These are phyloP conservation scores for Diaporthe humulicola DNA, from an alignment of 2,329 filamentous ascomycete genomes.

Conservation along the genomic window DNA sequence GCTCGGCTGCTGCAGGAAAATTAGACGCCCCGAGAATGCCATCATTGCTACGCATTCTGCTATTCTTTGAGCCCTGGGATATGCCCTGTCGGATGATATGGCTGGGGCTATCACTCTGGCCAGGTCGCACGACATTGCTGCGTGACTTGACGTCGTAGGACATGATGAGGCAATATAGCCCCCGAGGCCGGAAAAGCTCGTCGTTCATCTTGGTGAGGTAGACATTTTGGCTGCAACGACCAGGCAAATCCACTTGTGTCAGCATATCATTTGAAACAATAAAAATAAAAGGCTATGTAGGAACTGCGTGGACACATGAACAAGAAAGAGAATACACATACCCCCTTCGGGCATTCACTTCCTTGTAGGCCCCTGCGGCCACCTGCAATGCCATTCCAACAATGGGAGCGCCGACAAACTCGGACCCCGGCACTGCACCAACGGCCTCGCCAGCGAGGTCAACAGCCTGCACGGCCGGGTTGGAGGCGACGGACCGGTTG, in stretches of 20 bases:
- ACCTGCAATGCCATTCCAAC: not conserved
- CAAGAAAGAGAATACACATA: not conserved
- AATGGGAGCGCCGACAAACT: not conserved
- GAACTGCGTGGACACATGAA: not conserved
- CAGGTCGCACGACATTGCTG: not conserved
- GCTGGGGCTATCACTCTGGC: slow-evolving; percentile 3
- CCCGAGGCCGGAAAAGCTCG: not conserved
- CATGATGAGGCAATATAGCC: not conserved
- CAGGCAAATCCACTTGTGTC: not conserved
- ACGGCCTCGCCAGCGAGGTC: not conserved
- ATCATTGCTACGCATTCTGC: not conserved
- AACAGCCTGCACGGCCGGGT: not conserved
- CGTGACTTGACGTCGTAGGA: slow-evolving; percentile 1
- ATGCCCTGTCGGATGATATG: not conserved
- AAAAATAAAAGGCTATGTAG: not conserved
- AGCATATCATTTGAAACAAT: not conserved
- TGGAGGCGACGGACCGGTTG: not conserved
- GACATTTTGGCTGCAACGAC: not conserved
- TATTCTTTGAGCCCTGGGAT: not conserved
- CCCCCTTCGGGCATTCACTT: not conserved
- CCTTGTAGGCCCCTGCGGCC: not conserved
- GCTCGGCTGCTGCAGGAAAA: not conserved
- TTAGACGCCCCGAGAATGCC: not conserved
- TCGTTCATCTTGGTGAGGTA: not conserved
- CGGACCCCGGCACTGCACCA: not conserved